Evolutionary conservation across 73 alveolate species (phyloP), one percentile per base, ranked within the genome.

Genomic region (Diophrys sp.): DNA sequence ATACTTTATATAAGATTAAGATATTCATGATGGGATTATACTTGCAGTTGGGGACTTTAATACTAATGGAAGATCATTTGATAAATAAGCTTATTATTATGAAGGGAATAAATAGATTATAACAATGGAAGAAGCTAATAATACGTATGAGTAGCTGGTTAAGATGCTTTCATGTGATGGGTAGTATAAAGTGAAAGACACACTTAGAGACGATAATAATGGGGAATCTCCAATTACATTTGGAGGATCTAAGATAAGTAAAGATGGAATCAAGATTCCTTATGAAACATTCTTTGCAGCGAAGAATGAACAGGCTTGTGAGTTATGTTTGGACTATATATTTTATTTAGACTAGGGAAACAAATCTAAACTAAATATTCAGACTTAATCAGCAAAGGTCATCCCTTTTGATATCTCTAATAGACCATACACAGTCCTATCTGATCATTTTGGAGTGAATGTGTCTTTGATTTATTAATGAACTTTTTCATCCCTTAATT

Each of bases 401-500:
- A 5, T 11, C 18, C 5, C 5, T 11, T 44, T 44, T 18, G 5
- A 11, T 5, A 44, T 44, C 18, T 5, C 5, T 18, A 44, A 44
- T 44, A 11, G 18, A 44, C 62, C 62, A 11, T 44, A 11, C 18
- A 44, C 62, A 11, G 5, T 11, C n/a, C 62, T 44, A 11, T 11
- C n/a, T 44, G 62, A 44, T 44, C 62, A 44, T 44, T 44, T 11
- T 44, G 62, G 62, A 44, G 62, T 44, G n/a, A 11, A 5, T 44
- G 18, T 44, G 5, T 44, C 62, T 44, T 44, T 44, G n/a, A n/a
- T n/a, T n/a, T n/a, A n/a, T n/a, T n/a, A n/a, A n/a, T n/a, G n/a
- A n/a, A n/a, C n/a, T 28, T 68, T 68, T 29, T 78, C 90, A 28
- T 73, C 95, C 55, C 77, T 83, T 28, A 95, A 87, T 67, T 80